Evolutionary conservation across 805 yeast species (phyloP).

Genomic region (Starmerella khaoyaiensis): DNA sequence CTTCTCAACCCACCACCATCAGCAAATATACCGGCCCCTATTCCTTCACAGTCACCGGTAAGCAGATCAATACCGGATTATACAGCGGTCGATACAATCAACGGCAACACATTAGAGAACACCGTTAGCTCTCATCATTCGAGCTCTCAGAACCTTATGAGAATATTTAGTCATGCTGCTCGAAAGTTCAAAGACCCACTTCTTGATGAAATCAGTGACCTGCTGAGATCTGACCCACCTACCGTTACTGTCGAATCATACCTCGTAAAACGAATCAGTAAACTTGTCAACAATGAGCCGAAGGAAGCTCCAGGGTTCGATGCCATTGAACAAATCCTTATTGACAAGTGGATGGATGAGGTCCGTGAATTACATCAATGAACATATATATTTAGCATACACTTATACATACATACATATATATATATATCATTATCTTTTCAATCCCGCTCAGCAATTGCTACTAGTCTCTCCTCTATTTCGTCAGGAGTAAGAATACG

Average conservation of each 20-base stretch:
- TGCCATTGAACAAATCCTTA: slow-evolving; percentile 21
- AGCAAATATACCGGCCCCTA: slow-evolving; percentile 1
- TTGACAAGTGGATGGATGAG: slow-evolving; percentile 21
- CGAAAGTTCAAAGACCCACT: slow-evolving; percentile 21
- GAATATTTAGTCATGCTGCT: slow-evolving; percentile 21
- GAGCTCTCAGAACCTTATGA: slow-evolving; percentile 14
- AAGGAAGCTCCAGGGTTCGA: slow-evolving; percentile 13
- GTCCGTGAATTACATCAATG: slow-evolving; percentile 8
- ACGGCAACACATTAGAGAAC: background rate
- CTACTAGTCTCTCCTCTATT: slow-evolving; percentile 83
- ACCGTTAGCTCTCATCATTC: background rate
- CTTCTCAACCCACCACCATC: slow-evolving; percentile 12
- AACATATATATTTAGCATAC: background rate
- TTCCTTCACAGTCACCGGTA: slow-evolving; percentile 1
- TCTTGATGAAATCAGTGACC: slow-evolving; percentile 20
- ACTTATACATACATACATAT: background rate
- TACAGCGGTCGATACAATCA: slow-evolving; percentile 6
- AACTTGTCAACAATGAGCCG: slow-evolving; percentile 11
- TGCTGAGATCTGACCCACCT: slow-evolving; percentile 21
- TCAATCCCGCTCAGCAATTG: slow-evolving; percentile 93
- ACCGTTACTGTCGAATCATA: slow-evolving; percentile 21
- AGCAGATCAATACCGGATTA: background rate
- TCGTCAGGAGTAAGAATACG: slow-evolving; percentile 66
- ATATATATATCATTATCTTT: background rate
- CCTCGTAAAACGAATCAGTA: slow-evolving; percentile 16